Evolutionary conservation across 352 stramenopile species (phyloP), one percentile per base, ranked within the genome.

Genomic region (Phytophthora tubulina): DNA sequence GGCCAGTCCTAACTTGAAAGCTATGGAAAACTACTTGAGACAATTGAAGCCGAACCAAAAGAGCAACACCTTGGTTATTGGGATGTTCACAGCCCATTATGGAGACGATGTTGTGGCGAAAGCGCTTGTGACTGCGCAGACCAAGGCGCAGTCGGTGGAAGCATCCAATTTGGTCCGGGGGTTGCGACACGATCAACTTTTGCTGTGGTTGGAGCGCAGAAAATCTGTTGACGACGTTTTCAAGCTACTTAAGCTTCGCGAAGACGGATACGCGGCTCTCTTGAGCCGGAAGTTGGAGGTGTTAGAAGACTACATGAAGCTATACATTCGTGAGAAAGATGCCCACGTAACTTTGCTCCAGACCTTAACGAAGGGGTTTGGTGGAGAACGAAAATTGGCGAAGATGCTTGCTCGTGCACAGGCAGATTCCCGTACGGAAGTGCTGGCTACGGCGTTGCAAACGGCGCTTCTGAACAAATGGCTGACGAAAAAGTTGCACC

Each of bases 51-150:
- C 31, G 13, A 49, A 50, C 15, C 6, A 41, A 36, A 1, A 46
- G 17, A 14, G 30, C 39, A 13, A 38, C 57, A 9, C 21, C 21
- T 27, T 27, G 21, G 11, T 57, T 5, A 8, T 56, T 9, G 33
- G 27, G 4, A 17, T n/a, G 1, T 27, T 65, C 8, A 50, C 57
- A 6, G 3, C 27, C 2, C 27, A 42, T 1, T 50, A 49, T 17
- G 57, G 57, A n/a, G 57, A 65, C 6, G 33, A 13, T 31, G 11
- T 1, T 10, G 57, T 65, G 32, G 38, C 57, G 8, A 65, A 42
- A 21, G 30, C 36, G 8, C 33, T 65, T 9, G 45, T 57, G 6
- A 33, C 45, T 17, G 45, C 45, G n/a, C 53, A 36, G 44, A 21
- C 21, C 17, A 17, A 31, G 2, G 6, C 3, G 9, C 31, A 2